A percentile compares a stretch with the other conserved stretches of the same genome.
These are phyloP conservation scores for Candida gigantensis DNA, from an alignment of 1,139 yeast genomes.

Conservation along the genomic window DNA sequence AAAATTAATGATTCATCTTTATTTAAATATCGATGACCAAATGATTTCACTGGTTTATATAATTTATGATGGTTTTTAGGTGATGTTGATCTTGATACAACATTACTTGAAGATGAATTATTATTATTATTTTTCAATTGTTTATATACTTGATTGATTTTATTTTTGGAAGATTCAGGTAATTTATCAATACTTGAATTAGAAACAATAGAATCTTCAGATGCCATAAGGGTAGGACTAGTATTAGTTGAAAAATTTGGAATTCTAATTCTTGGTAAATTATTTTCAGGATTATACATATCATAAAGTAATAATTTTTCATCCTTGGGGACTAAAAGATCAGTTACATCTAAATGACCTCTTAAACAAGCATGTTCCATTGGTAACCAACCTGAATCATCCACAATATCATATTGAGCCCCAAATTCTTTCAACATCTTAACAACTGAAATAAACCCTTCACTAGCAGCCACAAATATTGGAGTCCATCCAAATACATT, in stretches of 20 bases:
- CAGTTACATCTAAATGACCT: constrained; percentile 78
- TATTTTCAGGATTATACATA: constrained; percentile 40
- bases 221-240: constrained; percentile 19
- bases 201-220: constrained; percentile 18
- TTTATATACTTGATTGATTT: constrained; percentile 42
- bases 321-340: constrained; percentile 52
- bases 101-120: constrained; percentile 20
- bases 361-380: constrained; percentile 93
- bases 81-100: constrained; percentile 30
- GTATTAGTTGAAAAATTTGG: too few relatives aligned
- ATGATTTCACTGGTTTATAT: constrained; percentile 66
- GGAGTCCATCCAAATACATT: constrained; percentile 93
- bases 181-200: constrained; percentile 40
- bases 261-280: constrained; percentile 31
- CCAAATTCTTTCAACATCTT: constrained; percentile 53
- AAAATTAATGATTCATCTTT: constrained; percentile 67
- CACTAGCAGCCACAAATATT: constrained; percentile 85
- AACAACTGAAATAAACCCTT: constrained; percentile 67
- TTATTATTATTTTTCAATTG: constrained; percentile 38
- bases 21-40: constrained; percentile 78
- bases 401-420: constrained; percentile 59
- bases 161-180: constrained; percentile 37
- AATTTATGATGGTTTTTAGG: constrained; percentile 28
- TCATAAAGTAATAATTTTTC: constrained; percentile 38
- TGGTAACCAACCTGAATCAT: constrained; percentile 95